Base-by-base conservation (phyloP, 2,329 filamentous ascomycete species). In the Neofusicoccum ribis region DNA sequence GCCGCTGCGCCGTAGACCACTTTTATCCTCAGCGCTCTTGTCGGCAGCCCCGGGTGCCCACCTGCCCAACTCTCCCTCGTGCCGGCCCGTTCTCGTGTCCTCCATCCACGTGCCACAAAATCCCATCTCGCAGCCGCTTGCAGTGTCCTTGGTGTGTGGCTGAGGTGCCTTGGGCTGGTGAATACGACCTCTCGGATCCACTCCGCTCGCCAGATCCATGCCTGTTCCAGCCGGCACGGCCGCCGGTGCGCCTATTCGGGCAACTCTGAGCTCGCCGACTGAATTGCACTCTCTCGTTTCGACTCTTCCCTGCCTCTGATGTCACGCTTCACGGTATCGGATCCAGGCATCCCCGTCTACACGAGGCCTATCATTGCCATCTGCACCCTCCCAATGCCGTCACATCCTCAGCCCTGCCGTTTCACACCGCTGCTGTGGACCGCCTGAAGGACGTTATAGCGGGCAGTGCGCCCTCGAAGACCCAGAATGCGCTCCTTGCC, bases 381-480 rank as follows among this genome's bases (percentile, higher is more conserved):
- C 56, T 60, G 56, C 43, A 46, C 12, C 9, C 43, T 9, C 31
- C 15, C 3, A 23, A 37, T 47, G 56, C 56, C 31, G 41, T 60
- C 56, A 60, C 31, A 43, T 9, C 31, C 43, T 60, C 56, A 60
- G 56, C 56, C 56, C 43, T 60, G 56, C 27, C 41, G 56, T 60
- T 37, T 47, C 43, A 47, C 27, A 36, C 41, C 31, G 56, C 56
- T 47, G 39, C 20, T 7, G n/a, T 14, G 17, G 20, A 12, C 31
- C 51, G 20, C 39, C 39, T 20, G 56, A 31, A 17, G 15, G 54
- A 34, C 39, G 23, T 58, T 58, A 44, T 31, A 46, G 56, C 43
- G 56, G 27, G 56, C 56, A 60, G 56, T 60, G 56, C 56, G 31
- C 27, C 43, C 15, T 47, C 31, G 43, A 46, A 58, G 23, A 3